phyloP scores from a whole-genome alignment of 2,329 filamentous ascomycete genomes.

The Alternaria triticimaculans region DNA sequence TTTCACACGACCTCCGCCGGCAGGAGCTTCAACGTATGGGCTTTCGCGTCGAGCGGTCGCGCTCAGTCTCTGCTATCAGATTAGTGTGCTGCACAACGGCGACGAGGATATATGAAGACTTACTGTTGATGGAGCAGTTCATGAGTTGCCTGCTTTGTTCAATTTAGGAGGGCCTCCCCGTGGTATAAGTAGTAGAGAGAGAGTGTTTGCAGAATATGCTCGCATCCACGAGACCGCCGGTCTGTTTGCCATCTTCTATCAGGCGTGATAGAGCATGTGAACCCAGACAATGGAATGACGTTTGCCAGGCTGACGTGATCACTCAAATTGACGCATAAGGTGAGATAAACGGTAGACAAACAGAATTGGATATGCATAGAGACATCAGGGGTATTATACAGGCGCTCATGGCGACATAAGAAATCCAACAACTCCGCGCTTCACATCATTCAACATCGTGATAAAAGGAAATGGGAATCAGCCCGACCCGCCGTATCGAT shows the following conservation, averaged over 20 bases:
- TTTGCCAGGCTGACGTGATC: background rate
- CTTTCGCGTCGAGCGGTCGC: background rate
- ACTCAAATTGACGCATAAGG: background rate
- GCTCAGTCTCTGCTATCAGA: background rate
- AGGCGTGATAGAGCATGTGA: background rate
- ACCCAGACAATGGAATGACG: background rate
- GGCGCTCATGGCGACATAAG: background rate
- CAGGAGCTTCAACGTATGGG: background rate
- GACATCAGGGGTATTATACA: background rate
- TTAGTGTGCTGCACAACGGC: background rate
- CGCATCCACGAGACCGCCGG: background rate
- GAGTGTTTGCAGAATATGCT: background rate
- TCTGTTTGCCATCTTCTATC: background rate
- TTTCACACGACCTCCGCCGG: background rate
- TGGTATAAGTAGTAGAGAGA: background rate
- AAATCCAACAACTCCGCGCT: slow-evolving; percentile 1
- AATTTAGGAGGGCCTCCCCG: background rate
- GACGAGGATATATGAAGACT: background rate
- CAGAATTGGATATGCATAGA: background rate
- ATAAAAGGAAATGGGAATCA: background rate
- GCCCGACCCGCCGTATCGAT: background rate
- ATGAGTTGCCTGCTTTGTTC: background rate
- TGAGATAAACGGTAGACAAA: background rate
- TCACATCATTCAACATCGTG: background rate
- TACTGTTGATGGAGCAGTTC: background rate